phyloP scores from a whole-genome alignment of 2,329 filamentous ascomycete species.

The Fusarium annulatum region DNA sequence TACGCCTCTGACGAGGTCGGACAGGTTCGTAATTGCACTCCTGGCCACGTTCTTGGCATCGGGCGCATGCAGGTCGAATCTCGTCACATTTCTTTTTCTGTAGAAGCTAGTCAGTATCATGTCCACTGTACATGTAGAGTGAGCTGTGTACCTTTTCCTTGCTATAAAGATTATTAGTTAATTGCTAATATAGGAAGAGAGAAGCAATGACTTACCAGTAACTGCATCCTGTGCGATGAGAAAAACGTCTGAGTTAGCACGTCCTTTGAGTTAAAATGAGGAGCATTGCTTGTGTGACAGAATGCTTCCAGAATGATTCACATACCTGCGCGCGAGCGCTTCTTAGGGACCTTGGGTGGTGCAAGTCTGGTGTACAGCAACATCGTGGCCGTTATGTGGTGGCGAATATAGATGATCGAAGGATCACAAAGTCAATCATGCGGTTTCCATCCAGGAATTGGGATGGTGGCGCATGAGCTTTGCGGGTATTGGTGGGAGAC shows the following conservation, averaged over 20 bases:
- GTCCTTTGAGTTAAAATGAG: background rate
- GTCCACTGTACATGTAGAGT: background rate
- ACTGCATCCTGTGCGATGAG: constrained; percentile 57
- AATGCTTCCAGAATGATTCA: constrained; percentile 12
- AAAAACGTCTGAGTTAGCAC: constrained; percentile 22
- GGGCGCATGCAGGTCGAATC: constrained; percentile 60
- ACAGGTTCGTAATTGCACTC: constrained; percentile 64
- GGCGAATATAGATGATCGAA: constrained; percentile 41
- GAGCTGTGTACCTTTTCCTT: constrained; percentile 60
- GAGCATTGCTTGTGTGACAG: constrained; percentile 4
- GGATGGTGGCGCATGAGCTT: constrained; percentile 26
- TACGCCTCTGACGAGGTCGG: constrained; percentile 53
- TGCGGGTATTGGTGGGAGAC: background rate
- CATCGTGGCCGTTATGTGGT: constrained; percentile 53
- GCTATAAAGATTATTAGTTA: constrained; percentile 48
- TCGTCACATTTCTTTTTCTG: constrained; percentile 71
- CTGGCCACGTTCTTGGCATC: constrained; percentile 61
- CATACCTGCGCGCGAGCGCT: constrained; percentile 61
- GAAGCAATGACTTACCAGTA: constrained; percentile 57
- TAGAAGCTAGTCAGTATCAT: constrained; percentile 21
- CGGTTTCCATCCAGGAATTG: constrained; percentile 29
- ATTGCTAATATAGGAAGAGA: background rate
- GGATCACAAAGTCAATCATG: constrained; percentile 36
- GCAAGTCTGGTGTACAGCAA: constrained; percentile 69
- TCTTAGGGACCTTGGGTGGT: constrained; percentile 68